Conservation (phyloP, 768 basidiomycete genomes). For the Podaxis sp. region DNA sequence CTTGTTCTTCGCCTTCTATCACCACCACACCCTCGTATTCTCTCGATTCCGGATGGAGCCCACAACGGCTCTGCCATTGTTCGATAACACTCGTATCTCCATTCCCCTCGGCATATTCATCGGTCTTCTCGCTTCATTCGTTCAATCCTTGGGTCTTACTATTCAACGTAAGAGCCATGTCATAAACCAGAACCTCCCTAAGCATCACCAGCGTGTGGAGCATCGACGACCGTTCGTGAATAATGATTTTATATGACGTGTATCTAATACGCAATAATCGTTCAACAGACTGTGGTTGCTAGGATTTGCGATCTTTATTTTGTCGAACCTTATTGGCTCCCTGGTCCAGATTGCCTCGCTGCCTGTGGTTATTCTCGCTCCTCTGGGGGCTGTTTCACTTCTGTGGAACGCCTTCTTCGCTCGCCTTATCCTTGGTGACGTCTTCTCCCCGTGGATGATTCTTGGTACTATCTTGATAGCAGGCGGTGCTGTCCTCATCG, state of each 20-base stretch:
- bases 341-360: constrained; percentile 91
- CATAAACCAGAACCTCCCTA: constrained; percentile 70
- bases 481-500: constrained; percentile 85
- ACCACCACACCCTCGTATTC: background rate
- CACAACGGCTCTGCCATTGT: background rate
- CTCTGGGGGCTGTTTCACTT: constrained; percentile 87
- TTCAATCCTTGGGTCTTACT: constrained; percentile 90
- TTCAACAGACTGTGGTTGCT: constrained; percentile 73
- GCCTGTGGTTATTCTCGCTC: constrained; percentile 92
- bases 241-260: background rate
- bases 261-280: background rate
- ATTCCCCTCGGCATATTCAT: constrained; percentile 52
- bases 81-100: constrained; percentile 28
- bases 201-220: constrained; percentile 61
- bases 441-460: constrained; percentile 81
- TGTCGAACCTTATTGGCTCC: constrained; percentile 85
- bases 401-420: constrained; percentile 96
- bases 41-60: background rate
- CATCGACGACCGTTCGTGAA: constrained; percentile 72
- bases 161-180: constrained; percentile 94
- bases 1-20: background rate
- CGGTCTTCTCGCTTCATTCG: constrained; percentile 79
- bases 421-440: constrained; percentile 77
- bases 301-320: constrained; percentile 84
- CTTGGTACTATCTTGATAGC: constrained; percentile 88